Conservation (phyloP, 129 eudicot genomes). For the Solidago caesia region DNA sequence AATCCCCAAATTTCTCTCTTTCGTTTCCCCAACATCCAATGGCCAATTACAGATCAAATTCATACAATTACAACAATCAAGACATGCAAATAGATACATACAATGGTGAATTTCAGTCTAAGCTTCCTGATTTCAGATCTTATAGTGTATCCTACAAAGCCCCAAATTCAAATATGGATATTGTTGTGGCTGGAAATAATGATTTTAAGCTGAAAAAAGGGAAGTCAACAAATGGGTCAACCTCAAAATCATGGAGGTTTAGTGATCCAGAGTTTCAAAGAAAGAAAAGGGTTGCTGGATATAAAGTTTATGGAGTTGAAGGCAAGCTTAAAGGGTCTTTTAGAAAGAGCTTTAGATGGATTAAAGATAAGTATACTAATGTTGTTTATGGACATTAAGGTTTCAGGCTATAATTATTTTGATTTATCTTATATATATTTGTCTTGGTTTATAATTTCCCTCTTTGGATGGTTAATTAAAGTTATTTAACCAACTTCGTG, state of each 20-base stretch:
- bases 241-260: constrained; percentile 56
- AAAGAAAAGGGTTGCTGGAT: constrained; percentile 90
- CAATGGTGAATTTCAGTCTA: constrained; percentile 32
- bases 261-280: constrained; percentile 93
- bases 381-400: constrained; percentile 52
- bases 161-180: constrained; percentile 31
- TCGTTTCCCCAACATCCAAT: constrained; percentile 26
- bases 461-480: no score
- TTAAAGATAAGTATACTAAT: constrained; percentile 57
- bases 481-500: no score
- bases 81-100: constrained; percentile 53
- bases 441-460: no score
- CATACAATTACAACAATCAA: constrained; percentile 35
- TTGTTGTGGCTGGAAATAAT: constrained; percentile 18
- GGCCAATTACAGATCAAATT: constrained; percentile 63
- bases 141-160: constrained; percentile 52
- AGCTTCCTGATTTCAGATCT: constrained; percentile 54
- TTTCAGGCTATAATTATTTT: neutral
- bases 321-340: constrained; percentile 85
- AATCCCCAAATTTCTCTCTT: constrained; percentile 15
- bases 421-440: no score
- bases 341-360: constrained; percentile 79
- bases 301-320: constrained; percentile 72
- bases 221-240: constrained; percentile 37
- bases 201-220: constrained; percentile 56